Base-by-base conservation (phyloP, 2,329 filamentous ascomycete species). In the Fusarium sp. region DNA sequence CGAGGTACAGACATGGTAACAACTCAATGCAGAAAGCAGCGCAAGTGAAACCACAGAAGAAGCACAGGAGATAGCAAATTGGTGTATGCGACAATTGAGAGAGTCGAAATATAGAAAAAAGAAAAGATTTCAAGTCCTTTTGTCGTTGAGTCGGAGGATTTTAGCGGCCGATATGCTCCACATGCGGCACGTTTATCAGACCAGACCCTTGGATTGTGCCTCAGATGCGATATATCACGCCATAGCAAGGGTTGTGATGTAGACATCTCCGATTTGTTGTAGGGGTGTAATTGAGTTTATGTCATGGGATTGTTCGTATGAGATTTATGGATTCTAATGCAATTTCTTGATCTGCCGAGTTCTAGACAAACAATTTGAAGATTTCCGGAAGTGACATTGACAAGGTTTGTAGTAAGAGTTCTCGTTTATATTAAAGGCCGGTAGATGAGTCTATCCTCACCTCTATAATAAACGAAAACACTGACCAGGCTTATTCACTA, bases 101-200 rank as follows among this genome's bases (percentile, higher is more conserved):
- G 65, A 64, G 33, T 42, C n/a, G 14, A 60, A 55, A 39, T 51
- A 33, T 18, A 35, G 31, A 54, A 61, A 66, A 58, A 55, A 20
- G 31, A 67, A 47, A 59, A 41, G 30, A 26, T 31, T 26, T 15
- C 7, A 41, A n/a, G 36, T 38, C 31, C 16, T 44, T 41, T 50
- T 28, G 44, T 65, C 59, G 56, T 65, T 38, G 47, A 47, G 30
- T 33, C 22, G 45, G 42, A 48, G 39, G 62, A 65, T 58, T 56
- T 72, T 71, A 71, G 68, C 59, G 60, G 68, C 54, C 61, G 53
- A 48, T 61, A 39, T 67, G 58, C 71, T 74, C 71, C 71, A 73
- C 71, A 39, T 47, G 2, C 39, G 35, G 35, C 39, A 44, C 20
- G 39, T 30, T 30, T 42, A 28, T 62, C 57, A 59, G 48, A 22